phyloP scores from a whole-genome alignment of 2,329 filamentous ascomycete species.

The Calonectria pteridis region DNA sequence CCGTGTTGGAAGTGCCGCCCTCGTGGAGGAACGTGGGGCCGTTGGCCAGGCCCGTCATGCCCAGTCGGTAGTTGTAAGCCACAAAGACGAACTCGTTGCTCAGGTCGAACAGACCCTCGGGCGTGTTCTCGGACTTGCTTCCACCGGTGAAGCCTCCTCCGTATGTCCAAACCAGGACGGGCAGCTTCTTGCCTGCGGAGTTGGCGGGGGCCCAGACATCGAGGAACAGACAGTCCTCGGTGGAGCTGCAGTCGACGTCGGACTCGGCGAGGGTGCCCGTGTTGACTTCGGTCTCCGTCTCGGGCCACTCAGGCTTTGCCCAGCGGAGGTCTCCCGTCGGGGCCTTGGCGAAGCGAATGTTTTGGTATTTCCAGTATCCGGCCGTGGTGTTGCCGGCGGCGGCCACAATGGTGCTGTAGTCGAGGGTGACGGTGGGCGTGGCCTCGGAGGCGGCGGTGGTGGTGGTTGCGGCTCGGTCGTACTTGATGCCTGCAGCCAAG shows the following conservation, averaged over 20 bases:
- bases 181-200: constrained; percentile 12
- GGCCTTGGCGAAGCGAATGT: constrained; percentile 18
- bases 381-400: constrained; percentile 10
- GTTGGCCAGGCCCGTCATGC: constrained; percentile 19
- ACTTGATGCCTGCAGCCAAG: constrained; percentile 12
- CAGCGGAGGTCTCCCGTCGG: constrained; percentile 14
- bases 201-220: constrained; percentile 10
- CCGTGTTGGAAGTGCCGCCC: constrained; percentile 15
- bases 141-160: constrained; percentile 19
- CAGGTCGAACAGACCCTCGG: constrained; percentile 16
- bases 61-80: constrained; percentile 20
- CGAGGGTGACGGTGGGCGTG: constrained; percentile 6
- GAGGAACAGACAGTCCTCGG: constrained; percentile 15
- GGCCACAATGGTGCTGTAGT: constrained; percentile 12
- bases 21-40: constrained; percentile 16
- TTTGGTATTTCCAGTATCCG: constrained; percentile 21
- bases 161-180: constrained; percentile 18
- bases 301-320: constrained; percentile 14
- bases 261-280: constrained; percentile 5
- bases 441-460: not conserved
- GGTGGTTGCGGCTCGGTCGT: not conserved
- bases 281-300: constrained; percentile 4
- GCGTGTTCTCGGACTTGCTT: constrained; percentile 20
- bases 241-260: constrained; percentile 15
- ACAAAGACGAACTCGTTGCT: constrained; percentile 18